phyloP scores from a whole-genome alignment of 345 rosid genomes.

The Laguncularia racemosa region DNA sequence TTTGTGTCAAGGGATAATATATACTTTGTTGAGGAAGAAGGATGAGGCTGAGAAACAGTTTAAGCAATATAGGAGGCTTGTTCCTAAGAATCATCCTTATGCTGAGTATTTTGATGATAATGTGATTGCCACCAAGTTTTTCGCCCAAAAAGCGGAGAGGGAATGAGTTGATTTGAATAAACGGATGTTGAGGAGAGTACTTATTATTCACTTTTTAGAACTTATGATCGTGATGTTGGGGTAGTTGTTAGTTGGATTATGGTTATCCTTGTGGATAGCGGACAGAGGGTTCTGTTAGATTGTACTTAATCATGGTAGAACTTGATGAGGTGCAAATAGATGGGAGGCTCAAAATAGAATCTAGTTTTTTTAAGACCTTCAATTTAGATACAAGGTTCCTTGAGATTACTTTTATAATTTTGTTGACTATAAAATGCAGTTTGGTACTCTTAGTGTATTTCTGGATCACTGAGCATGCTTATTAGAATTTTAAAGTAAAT shows the following conservation, averaged over 20 bases:
- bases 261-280: too few species aligned
- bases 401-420: too few species aligned
- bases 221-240: not conserved
- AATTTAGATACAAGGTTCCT: too few species aligned
- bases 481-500: not conserved
- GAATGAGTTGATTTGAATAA: constrained; percentile 30
- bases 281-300: too few species aligned
- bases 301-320: too few species aligned
- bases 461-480: too few species aligned
- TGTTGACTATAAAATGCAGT: too few species aligned
- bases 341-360: too few species aligned
- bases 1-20: constrained; percentile 80
- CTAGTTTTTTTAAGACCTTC: too few species aligned
- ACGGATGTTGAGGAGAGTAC: constrained; percentile 10
- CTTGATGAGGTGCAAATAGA: too few species aligned
- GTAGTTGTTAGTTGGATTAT: not conserved
- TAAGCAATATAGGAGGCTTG: constrained; percentile 71
- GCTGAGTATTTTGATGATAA: constrained; percentile 73
- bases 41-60: constrained; percentile 84
- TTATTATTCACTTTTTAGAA: too few species aligned
- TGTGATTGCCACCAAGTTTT: constrained; percentile 59
- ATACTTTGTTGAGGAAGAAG: constrained; percentile 61
- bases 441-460: too few species aligned
- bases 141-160: constrained; percentile 47
- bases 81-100: constrained; percentile 79